Evolutionary conservation across 805 yeast species (phyloP).

Genomic region (Metschnikowia baotianmanensis): DNA sequence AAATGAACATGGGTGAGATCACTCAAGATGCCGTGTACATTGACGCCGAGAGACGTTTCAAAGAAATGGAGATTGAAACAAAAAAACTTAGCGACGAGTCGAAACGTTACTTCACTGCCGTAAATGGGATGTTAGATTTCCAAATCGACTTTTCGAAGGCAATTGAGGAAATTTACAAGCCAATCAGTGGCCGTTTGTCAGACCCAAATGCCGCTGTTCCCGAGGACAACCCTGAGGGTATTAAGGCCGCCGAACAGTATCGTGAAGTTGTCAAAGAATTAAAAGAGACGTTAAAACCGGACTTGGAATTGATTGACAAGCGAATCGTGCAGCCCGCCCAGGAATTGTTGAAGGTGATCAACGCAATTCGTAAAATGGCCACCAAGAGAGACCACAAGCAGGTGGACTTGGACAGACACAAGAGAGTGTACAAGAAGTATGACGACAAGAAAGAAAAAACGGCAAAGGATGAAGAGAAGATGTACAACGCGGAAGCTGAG

Average conservation of each 20-base stretch:
- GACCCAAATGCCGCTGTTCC: slow-evolving; percentile 85
- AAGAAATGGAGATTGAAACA: slow-evolving; percentile 86
- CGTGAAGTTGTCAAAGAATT: slow-evolving; percentile 83
- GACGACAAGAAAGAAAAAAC: slow-evolving; percentile 82
- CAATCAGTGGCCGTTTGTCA: slow-evolving; percentile 86
- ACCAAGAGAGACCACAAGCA: slow-evolving; percentile 94
- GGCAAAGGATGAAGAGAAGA: slow-evolving; percentile 85
- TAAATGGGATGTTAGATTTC: slow-evolving; percentile 88
- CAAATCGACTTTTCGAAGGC: slow-evolving; percentile 95
- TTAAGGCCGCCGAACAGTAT: slow-evolving; percentile 90
- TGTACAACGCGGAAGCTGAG: slow-evolving; percentile 87
- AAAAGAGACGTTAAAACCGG: slow-evolving; percentile 85
- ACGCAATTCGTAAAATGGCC: slow-evolving; percentile 86
- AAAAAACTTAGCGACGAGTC: slow-evolving; percentile 88
- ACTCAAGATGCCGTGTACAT: slow-evolving; percentile 77
- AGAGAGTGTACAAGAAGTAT: slow-evolving; percentile 63
- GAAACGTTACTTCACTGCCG: slow-evolving; percentile 84
- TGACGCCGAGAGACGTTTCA: slow-evolving; percentile 96
- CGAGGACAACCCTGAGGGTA: slow-evolving; percentile 96
- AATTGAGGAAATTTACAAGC: slow-evolving; percentile 93
- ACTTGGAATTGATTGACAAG: slow-evolving; percentile 85
- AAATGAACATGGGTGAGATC: slow-evolving; percentile 75
- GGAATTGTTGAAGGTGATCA: slow-evolving; percentile 79
- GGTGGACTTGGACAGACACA: slow-evolving; percentile 86
- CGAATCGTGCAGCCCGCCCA: slow-evolving; percentile 90